Base-by-base conservation (phyloP, 306 rosid genomes). In the Mucuna pruriens region DNA sequence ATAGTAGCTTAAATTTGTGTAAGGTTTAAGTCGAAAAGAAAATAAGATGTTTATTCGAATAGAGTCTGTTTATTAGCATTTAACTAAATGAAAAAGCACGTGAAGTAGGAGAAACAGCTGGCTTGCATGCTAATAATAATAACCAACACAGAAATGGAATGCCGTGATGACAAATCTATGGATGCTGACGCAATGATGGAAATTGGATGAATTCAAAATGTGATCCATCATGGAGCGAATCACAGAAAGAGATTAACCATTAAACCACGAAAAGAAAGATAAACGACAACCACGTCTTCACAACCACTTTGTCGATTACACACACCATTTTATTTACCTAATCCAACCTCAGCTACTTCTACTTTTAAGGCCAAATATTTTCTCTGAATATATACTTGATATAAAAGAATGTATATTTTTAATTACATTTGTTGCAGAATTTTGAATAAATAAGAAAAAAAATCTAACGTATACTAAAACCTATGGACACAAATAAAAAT, bases 181-280 rank as follows among this genome's bases (percentile, higher is more conserved):
- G 67, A 26, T 29, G 67, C 10, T 61, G 67, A 26, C 20, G 5
- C 7, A 1, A 45, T 69, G n/a, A 51, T n/a, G 10, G 15, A 48
- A 66, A 17, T 67, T 68, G 73, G 36, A 22, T 58, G 51, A 26
- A 76, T 62, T 72, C 5, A 46, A 46, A 63, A 46, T 48, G 51
- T 31, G 71, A 75, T 25, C 31, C 48, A 26, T 22, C 8, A 9
- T 25, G 2, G 38, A 12, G 23, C 55, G 60, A 45, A 46, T 45
- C 22, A 34, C 34, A 34, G 39, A 46, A 26, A 75, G 80, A 25
- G 31, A 33, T 13, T 17, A 62, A 44, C 17, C 23, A 78, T 69
- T 29, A 58, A 82, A 61, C 77, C 87, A 86, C 66, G 74, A 9
- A 8, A 42, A 45, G 86, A 88, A 19, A 82, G 67, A 34, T 75